Evolutionary conservation across 352 stramenopile species (phyloP).

Genomic region (Albugo laibachii): DNA sequence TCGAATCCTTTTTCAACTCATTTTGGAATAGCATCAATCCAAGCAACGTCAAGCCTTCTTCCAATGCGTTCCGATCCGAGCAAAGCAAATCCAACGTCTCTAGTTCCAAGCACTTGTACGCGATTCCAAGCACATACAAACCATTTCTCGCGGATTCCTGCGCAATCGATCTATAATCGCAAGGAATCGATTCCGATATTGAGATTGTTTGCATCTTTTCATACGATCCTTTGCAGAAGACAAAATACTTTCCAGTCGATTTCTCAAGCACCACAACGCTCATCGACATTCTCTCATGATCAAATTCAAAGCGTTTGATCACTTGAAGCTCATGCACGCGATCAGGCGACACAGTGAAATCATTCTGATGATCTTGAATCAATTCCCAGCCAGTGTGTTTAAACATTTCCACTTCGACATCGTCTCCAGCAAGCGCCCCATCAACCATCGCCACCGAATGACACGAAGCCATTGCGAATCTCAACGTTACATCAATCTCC

Average conservation of each 20-base stretch:
- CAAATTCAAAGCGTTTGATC: conserved; percentile 84
- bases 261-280: conserved; percentile 67
- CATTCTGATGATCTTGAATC: conserved; percentile 16
- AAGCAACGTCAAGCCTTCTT: conserved; percentile 45
- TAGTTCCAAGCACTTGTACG: conserved; percentile 17
- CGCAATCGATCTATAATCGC: conserved; percentile 37
- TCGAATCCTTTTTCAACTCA: conserved; percentile 61
- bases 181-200: conserved; percentile 24
- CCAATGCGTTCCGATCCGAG: conserved; percentile 44
- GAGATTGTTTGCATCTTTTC: conserved; percentile 67
- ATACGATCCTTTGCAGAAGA: conserved; percentile 83
- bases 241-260: conserved; percentile 24
- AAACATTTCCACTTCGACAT: conserved; percentile 81
- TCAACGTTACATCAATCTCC: conserved; percentile 5
- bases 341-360: conserved; percentile 6
- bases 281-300: conserved; percentile 82
- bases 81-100: conserved; percentile 16
- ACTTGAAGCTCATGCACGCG: conserved; percentile 28
- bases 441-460: conserved; percentile 59
- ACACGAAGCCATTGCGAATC: conserved; percentile 46
- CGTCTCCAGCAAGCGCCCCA: conserved; percentile 62
- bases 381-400: conserved; percentile 44
- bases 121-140: conserved; percentile 79
- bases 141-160: conserved; percentile 50
- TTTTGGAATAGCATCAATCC: conserved; percentile 84